Evolutionary conservation across 352 stramenopile species (phyloP), one percentile per base, ranked within the genome.

Genomic region (Paralagenidium karlingii): DNA sequence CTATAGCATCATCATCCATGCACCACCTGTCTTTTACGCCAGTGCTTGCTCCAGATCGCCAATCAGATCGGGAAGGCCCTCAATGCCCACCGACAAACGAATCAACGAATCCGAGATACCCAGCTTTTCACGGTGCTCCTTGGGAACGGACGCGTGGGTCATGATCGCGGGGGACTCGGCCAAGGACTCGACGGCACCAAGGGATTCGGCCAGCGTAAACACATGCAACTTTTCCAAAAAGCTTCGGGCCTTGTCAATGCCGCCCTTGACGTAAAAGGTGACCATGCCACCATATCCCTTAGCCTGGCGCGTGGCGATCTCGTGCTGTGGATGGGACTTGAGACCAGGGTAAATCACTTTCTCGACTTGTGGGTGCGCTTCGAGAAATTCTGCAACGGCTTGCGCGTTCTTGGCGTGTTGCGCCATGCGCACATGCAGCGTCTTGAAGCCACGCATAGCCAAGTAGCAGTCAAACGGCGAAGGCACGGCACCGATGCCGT

Each of bases 381-480:
- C 59, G 15, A 98, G 63, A 46, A 79, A 96, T 48, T 89, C 55
- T 5, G 94, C 94, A 5, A 98, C 68, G 27, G 79, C 82, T 32
- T 95, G 61, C 7, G 90, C 74, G 59, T 98, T 98, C 53, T 96
- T 88, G 30, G 74, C 92, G 56, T 97, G 88, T n/a, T 79, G 61
- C 28, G 96, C 86, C 70, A 97, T 95, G 38, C 94, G 82, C 40
- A 98, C 67, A 42, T 78, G 70, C 21, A 98, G 62, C 18, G 94
- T 98, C 68, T 98, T 96, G 37, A 98, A 73, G 13, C 94, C 94
- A 45, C 96, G 89, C 13, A 98, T 65, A 6, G 94, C 65, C 55
- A 96, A 74, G 68, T 93, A 98, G 43, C 80, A 65, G 62, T 96
- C 94, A 51, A 97, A 95, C 2, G 92, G 94, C 38, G 70, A 86